A percentile compares a stretch with the other conserved stretches of the same genome.
These are phyloP conservation scores for Phylloporus arenicola DNA, from an alignment of 768 basidiomycete genomes.

Conservation along the genomic window DNA sequence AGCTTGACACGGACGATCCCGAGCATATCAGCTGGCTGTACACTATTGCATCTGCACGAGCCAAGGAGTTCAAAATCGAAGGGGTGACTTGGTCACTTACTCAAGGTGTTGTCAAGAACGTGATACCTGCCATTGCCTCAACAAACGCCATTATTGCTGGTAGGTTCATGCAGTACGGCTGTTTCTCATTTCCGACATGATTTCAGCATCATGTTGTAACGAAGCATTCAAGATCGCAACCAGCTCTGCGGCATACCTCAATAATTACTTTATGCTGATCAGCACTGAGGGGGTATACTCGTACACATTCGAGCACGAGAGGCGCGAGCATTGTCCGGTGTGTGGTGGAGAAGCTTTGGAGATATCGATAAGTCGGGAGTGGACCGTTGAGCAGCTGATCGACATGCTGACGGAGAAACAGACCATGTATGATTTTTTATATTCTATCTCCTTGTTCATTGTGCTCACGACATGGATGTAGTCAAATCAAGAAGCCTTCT, in stretches of 20 bases:
- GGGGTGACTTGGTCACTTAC: slow-evolving; percentile 97
- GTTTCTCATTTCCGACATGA: slow-evolving; percentile 2
- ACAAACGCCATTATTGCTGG: slow-evolving; percentile 98
- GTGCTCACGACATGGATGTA: slow-evolving; percentile 29
- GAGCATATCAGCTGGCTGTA: slow-evolving; percentile 96
- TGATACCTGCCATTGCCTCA: slow-evolving; percentile 97
- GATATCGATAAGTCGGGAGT: slow-evolving; percentile 59
- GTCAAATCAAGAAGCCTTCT: slow-evolving; percentile 97
- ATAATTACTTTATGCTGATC: slow-evolving; percentile 98
- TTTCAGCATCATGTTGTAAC: slow-evolving; percentile 88
- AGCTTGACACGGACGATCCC: slow-evolving; percentile 95
- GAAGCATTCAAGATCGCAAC: slow-evolving; percentile 99
- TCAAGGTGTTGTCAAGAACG: slow-evolving; percentile 98
- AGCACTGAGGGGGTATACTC: slow-evolving; percentile 97
- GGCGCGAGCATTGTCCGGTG: slow-evolving; percentile 89
- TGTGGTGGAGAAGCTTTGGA: slow-evolving; percentile 90
- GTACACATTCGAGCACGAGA: slow-evolving; percentile 94
- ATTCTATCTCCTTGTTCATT: too few relatives aligned
- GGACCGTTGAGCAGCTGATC: slow-evolving; percentile 82
- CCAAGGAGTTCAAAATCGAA: slow-evolving; percentile 93
- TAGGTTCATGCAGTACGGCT: slow-evolving; percentile 27
- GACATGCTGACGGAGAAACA: slow-evolving; percentile 84
- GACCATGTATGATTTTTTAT: too few relatives aligned
- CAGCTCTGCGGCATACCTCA: slow-evolving; percentile 86
- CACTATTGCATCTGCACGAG: slow-evolving; percentile 71